Conservation (phyloP, 1,284 basidiomycete genomes). For the Ustilago shanxiensis region DNA sequence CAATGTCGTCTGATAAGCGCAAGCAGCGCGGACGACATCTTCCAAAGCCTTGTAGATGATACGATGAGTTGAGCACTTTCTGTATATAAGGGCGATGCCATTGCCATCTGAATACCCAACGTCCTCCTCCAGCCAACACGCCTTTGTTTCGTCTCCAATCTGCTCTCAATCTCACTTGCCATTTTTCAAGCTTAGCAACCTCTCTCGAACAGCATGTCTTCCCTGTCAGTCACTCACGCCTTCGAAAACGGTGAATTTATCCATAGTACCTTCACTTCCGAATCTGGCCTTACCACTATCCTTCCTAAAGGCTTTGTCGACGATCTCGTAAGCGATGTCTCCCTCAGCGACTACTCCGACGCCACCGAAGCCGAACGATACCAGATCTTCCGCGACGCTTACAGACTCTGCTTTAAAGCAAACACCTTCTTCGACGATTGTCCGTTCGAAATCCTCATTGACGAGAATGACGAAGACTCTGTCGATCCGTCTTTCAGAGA, state of each 20-base stretch:
- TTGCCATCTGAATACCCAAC: neutral
- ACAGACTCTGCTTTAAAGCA: neutral
- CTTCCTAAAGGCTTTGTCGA: neutral
- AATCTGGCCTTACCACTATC: neutral
- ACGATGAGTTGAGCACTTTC: too few relatives aligned
- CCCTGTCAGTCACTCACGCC: neutral
- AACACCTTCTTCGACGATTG: slow-evolving; percentile 3
- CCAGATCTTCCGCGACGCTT: neutral
- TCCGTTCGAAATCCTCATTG: neutral
- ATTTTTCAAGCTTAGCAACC: neutral
- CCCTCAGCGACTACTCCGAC: neutral
- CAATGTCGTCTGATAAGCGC: neutral
- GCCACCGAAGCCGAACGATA: neutral
- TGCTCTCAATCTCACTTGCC: neutral
- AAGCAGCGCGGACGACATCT: neutral
- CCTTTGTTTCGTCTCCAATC: neutral
- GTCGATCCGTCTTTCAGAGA: neutral
- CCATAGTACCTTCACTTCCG: neutral
- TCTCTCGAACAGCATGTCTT: neutral
- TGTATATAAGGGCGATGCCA: neutral
- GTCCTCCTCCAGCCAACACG: neutral
- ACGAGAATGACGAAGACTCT: neutral
- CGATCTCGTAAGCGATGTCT: neutral
- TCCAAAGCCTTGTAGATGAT: too few relatives aligned
- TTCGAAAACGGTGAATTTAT: neutral